Percentiles rank a stretch among this genome's conserved stretches.
phyloP scores from a whole-genome alignment of 331 rosid species.

The Acacia concinna region DNA sequence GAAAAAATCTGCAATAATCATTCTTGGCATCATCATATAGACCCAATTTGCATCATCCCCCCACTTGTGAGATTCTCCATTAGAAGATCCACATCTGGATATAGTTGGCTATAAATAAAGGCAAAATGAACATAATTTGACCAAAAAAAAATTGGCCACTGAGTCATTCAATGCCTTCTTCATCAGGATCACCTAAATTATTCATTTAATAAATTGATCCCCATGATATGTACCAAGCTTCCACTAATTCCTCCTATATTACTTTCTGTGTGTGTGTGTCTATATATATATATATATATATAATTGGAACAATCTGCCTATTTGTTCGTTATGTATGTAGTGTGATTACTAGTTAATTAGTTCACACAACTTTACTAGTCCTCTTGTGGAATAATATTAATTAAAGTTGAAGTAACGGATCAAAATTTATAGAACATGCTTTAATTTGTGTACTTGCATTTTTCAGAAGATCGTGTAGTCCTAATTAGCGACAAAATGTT shows the following conservation, averaged over 20 bases:
- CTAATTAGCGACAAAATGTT: constrained; percentile 28
- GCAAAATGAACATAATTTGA: neutral
- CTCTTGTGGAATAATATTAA: constrained; percentile 6
- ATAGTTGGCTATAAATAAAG: neutral
- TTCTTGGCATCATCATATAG: neutral
- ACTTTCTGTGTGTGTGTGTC: too few species aligned
- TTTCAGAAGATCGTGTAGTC: constrained; percentile 14
- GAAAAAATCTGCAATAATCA: neutral
- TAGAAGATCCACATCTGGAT: constrained; percentile 18
- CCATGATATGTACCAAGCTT: constrained; percentile 11
- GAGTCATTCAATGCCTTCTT: constrained; percentile 4
- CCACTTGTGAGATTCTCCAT: constrained; percentile 35
- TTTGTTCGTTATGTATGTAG: constrained; percentile 27
- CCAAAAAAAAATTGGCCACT: constrained; percentile 13
- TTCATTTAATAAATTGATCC: constrained; percentile 14
- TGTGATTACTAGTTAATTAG: neutral
- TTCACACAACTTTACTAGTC: constrained; percentile 13
- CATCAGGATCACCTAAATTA: neutral
- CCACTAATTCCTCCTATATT: constrained; percentile 5
- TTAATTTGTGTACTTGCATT: constrained; percentile 17
- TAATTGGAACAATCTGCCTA: constrained; percentile 13
- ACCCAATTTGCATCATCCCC: constrained; percentile 12
- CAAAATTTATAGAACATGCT: neutral
- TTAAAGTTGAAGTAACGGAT: neutral
- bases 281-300: neutral